A percentile compares a stretch with the other conserved stretches of the same genome.
phyloP scores from a whole-genome alignment of 805 yeast species.

The Candida koratica region DNA sequence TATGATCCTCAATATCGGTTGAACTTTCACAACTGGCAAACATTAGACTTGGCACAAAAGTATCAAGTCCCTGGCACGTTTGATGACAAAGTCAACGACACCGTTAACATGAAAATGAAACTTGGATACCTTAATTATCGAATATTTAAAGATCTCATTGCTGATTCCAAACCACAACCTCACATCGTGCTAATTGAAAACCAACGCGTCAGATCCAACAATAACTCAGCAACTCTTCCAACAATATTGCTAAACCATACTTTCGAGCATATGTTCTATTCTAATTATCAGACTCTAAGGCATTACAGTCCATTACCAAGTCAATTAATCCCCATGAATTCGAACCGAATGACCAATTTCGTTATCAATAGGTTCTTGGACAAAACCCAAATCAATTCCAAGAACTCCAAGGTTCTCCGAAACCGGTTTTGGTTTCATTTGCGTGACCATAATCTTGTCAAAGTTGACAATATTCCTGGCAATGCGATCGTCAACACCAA shows the following conservation, averaged over 20 bases:
- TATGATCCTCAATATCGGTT: constrained; percentile 9
- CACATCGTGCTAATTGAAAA: constrained; percentile 33
- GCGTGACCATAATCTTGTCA: neutral
- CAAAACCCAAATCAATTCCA: constrained; percentile 14
- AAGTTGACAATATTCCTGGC: neutral
- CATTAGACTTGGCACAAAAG: constrained; percentile 13
- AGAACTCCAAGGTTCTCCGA: constrained; percentile 13
- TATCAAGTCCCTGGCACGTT: constrained; percentile 7
- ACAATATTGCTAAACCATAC: constrained; percentile 35
- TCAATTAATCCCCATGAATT: constrained; percentile 32
- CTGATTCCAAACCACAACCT: constrained; percentile 2
- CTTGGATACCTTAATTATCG: constrained; percentile 14
- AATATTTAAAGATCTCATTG: constrained; percentile 21
- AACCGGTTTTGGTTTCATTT: constrained; percentile 6
- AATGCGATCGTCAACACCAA: neutral
- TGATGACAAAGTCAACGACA: constrained; percentile 7
- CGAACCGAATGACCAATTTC: constrained; percentile 35
- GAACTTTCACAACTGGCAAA: constrained; percentile 14
- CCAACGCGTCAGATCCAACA: constrained; percentile 37
- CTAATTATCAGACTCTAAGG: constrained; percentile 22
- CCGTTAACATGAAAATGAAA: constrained; percentile 5
- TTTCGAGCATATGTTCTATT: constrained; percentile 35
- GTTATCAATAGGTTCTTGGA: constrained; percentile 34
- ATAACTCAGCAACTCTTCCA: constrained; percentile 34
- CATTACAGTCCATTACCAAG: constrained; percentile 12